A percentile compares a stretch with the other conserved stretches of the same genome.
phyloP scores from a whole-genome alignment of 768 basidiomycete genomes.

The Auriscalpium orientale region DNA sequence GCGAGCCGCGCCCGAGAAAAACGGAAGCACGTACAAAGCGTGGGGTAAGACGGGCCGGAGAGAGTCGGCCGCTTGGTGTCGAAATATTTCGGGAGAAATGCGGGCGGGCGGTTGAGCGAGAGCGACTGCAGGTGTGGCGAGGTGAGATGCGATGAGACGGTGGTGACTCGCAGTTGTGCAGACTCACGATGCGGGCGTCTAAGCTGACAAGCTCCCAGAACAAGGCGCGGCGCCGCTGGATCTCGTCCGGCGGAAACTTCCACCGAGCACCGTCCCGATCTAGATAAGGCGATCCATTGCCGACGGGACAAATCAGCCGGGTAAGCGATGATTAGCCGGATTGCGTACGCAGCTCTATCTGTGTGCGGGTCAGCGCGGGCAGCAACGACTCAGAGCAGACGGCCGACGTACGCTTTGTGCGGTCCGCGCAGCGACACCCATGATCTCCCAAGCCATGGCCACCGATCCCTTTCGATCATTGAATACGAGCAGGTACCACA shows the following conservation, averaged over 20 bases:
- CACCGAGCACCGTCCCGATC: not conserved
- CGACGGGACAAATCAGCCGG: not conserved
- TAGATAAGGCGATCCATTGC: not conserved
- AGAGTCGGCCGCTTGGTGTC: not conserved
- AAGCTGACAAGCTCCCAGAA: not conserved
- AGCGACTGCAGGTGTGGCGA: not conserved
- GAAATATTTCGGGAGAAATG: not conserved
- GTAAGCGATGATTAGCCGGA: not conserved
- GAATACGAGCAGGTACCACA: not conserved
- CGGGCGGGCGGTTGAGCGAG: not conserved
- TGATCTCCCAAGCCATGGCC: not conserved
- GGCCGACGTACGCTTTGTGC: not conserved
- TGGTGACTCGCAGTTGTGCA: not conserved
- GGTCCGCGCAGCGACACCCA: not conserved
- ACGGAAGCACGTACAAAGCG: not conserved
- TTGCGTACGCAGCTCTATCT: not conserved
- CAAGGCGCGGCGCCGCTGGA: not conserved
- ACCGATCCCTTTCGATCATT: not conserved
- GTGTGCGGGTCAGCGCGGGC: not conserved
- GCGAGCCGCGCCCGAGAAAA: not conserved
- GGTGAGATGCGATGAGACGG: not conserved
- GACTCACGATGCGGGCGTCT: not conserved
- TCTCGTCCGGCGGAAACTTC: not conserved
- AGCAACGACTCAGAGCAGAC: not conserved
- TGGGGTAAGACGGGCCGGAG: not conserved